Conservation (phyloP, 2,329 filamentous ascomycete species). For the Penicillium frequentans region DNA sequence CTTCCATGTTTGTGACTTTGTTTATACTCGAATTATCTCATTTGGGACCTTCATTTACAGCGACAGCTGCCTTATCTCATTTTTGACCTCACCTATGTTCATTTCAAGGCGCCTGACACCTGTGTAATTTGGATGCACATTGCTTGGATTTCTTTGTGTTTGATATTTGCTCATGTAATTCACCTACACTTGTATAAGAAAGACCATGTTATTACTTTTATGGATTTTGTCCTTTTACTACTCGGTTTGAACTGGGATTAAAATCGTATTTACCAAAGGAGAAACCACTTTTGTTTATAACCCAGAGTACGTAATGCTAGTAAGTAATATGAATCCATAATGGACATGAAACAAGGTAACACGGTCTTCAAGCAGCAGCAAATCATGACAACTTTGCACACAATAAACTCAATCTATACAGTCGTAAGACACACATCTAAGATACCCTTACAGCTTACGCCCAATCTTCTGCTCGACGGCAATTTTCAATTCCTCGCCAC, state of each 20-base stretch:
- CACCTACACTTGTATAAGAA: not conserved
- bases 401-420: not conserved
- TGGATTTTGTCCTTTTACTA: not conserved
- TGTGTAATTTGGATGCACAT: not conserved
- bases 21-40: not conserved
- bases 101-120: not conserved
- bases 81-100: not conserved
- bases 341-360: not conserved
- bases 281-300: not conserved
- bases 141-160: slow-evolving; percentile 1
- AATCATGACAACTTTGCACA: not conserved
- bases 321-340: not conserved
- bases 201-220: slow-evolving; percentile 9
- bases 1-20: not conserved
- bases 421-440: not conserved
- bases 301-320: not conserved
- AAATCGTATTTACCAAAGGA: not conserved
- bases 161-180: not conserved
- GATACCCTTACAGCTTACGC: slow-evolving; percentile 38
- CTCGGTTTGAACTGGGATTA: not conserved
- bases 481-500: slow-evolving; percentile 52
- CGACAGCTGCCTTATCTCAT: not conserved
- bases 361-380: not conserved
- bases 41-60: not conserved
- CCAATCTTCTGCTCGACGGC: slow-evolving; percentile 54